Base-by-base conservation (phyloP, 2,329 filamentous ascomycete species). In the Pseudodiploospora longispora region DNA sequence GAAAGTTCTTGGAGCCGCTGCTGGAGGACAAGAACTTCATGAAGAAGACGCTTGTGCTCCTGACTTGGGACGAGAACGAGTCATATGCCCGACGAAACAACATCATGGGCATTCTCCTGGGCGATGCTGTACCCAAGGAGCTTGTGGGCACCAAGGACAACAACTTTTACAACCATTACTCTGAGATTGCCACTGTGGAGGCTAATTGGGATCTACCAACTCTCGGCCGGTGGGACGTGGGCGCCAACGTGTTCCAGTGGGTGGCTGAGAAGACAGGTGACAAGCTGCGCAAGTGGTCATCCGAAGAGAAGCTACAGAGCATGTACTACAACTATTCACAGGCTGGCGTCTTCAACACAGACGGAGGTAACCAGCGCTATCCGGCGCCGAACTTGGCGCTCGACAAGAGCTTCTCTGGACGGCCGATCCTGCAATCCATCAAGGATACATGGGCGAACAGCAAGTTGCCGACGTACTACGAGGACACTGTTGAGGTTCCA, bases 1-100 rank as follows among this genome's bases (percentile, higher is more conserved):
- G 77, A 33, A 66, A 58, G 39, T 90, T 89, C 66, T 64, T 93
- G 1, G 73, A 78, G 46, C 85, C 85, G 0, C 78, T 93, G 6
- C 71, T 93, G 6, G 60, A 72, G 32, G 75, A 91, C 66, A 63
- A 69, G 40, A 75, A 82, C 52, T 91, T 93, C 64, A 85, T 83
- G 78, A 68, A 85, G 40, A 78, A 85, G 57, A 90, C 85, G 0
- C 74, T 93, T 1, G 74, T 93, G 7, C 68, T 91, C 5, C 63
- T 93, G 47, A 90, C 81, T 7, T 93, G 88, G 56, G 87, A 93
- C 51, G 87, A 93, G 67, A 85, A 82, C 60, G 77, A 83, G 54
- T 80, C 75, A 7, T 88, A 89, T 64, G 62, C 70, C 5, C 65
- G 70, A 28, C 74, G 76, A 53, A 93, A 93, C 72, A 72, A 72